phyloP scores from a whole-genome alignment of 202 grass and related monocot species.

The Digitaria exilis region DNA sequence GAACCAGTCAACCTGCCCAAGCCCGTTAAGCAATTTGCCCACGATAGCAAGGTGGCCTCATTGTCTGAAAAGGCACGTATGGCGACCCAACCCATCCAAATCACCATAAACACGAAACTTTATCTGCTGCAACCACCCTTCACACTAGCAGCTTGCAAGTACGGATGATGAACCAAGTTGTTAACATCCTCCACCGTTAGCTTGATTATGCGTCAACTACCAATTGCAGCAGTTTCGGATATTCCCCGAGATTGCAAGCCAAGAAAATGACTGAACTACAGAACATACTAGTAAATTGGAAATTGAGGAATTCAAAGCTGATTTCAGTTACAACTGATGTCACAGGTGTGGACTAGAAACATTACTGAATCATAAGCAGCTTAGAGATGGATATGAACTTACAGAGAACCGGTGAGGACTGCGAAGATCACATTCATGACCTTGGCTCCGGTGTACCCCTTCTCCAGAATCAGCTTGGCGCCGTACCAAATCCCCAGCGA shows the following conservation, averaged over 20 bases:
- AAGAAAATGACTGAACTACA: conserved; percentile 17
- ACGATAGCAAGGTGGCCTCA: conserved; percentile 23
- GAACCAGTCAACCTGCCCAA: conserved; percentile 30
- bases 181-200: conserved; percentile 26
- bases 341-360: not conserved
- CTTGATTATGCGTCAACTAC: conserved; percentile 1
- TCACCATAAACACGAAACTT: conserved; percentile 45
- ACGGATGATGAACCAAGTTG: not conserved
- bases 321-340: not conserved
- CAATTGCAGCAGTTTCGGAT: not conserved
- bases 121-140: conserved; percentile 39
- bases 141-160: conserved; percentile 20
- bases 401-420: conserved; percentile 96
- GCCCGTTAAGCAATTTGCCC: conserved; percentile 32
- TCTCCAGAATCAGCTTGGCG: conserved; percentile 93
- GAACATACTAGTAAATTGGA: not conserved
- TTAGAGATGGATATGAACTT: conserved; percentile 42
- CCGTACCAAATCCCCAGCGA: conserved; percentile 98
- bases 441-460: conserved; percentile 77
- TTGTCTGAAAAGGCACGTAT: conserved; percentile 16
- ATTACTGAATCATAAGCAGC: conserved; percentile 7
- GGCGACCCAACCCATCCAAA: conserved; percentile 29
- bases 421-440: conserved; percentile 99
- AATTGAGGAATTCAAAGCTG: not conserved
- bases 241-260: not conserved